phyloP scores from a whole-genome alignment of 352 stramenopile genomes.

The Globisporangium sylvaticum region DNA sequence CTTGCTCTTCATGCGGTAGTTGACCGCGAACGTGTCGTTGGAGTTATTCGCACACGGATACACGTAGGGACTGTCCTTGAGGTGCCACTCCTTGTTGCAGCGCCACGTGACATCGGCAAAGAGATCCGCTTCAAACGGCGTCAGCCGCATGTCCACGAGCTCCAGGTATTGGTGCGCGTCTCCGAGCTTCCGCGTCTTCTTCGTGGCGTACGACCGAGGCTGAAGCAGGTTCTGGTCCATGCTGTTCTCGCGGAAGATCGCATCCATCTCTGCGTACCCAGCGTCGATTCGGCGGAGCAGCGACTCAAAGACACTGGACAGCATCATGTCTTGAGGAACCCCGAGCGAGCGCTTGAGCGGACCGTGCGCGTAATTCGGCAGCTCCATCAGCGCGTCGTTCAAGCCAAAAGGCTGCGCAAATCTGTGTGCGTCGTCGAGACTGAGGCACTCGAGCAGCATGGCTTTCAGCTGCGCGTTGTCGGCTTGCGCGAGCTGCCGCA shows the following conservation, averaged over 20 bases:
- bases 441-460: background rate
- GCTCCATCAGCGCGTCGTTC: background rate
- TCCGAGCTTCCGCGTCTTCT: conserved; percentile 1
- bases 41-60: background rate
- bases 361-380: conserved; percentile 5
- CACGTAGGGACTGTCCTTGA: conserved; percentile 9
- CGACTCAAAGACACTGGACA: background rate
- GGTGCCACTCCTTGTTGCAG: conserved; percentile 1
- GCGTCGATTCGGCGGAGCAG: background rate
- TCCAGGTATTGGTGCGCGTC: conserved; percentile 1
- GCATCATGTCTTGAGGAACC: background rate
- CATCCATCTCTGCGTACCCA: conserved; percentile 4
- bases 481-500: conserved; percentile 1
- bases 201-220: background rate
- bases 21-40: conserved; percentile 11
- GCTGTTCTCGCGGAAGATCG: conserved; percentile 7
- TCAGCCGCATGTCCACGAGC: background rate
- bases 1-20: conserved; percentile 4
- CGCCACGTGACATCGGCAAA: background rate
- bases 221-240: background rate
- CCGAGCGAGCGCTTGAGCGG: background rate
- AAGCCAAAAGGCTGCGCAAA: background rate
- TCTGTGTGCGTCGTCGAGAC: background rate
- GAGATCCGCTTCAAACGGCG: conserved; percentile 2
- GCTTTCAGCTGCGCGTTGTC: conserved; percentile 15